phyloP scores from a whole-genome alignment of 345 rosid genomes.

The Populus nigra region DNA sequence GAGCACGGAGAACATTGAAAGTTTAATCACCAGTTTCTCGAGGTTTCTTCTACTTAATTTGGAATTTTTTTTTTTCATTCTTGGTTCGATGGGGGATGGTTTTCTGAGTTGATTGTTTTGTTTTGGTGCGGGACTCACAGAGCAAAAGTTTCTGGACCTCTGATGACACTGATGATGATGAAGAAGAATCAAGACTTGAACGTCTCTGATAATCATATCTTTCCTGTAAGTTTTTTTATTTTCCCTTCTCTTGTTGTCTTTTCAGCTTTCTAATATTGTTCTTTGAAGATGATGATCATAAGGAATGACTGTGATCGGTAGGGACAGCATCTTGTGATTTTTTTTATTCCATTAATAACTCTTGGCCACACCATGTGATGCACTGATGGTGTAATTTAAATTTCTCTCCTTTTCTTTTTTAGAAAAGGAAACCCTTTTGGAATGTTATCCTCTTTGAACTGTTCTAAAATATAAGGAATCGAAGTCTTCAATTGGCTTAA shows the following conservation, averaged over 20 bases:
- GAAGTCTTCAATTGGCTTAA: too few relatives aligned
- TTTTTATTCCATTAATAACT: too few relatives aligned
- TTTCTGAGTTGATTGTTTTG: background rate
- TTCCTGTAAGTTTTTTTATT: constrained; percentile 22
- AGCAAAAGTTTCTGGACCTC: constrained; percentile 47
- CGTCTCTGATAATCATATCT: constrained; percentile 32
- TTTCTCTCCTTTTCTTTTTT: too few relatives aligned
- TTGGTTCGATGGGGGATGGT: background rate
- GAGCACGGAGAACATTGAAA: constrained; percentile 44
- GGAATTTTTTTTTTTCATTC: too few relatives aligned
- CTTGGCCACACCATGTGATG: too few relatives aligned
- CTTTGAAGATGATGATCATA: too few relatives aligned
- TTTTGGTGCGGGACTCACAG: constrained; percentile 29
- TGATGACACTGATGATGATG: constrained; percentile 35
- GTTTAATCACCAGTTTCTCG: constrained; percentile 44
- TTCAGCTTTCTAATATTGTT: too few relatives aligned
- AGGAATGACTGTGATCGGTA: background rate
- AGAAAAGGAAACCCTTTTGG: too few relatives aligned
- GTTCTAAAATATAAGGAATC: too few relatives aligned
- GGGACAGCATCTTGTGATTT: background rate
- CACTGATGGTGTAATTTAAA: too few relatives aligned
- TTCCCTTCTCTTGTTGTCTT: background rate
- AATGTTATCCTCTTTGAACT: too few relatives aligned
- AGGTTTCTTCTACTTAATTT: constrained; percentile 33
- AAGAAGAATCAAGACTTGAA: constrained; percentile 26